Evolutionary conservation across 2,329 filamentous ascomycete species (phyloP).

Genomic region (Ceratocystis smalleyi): DNA sequence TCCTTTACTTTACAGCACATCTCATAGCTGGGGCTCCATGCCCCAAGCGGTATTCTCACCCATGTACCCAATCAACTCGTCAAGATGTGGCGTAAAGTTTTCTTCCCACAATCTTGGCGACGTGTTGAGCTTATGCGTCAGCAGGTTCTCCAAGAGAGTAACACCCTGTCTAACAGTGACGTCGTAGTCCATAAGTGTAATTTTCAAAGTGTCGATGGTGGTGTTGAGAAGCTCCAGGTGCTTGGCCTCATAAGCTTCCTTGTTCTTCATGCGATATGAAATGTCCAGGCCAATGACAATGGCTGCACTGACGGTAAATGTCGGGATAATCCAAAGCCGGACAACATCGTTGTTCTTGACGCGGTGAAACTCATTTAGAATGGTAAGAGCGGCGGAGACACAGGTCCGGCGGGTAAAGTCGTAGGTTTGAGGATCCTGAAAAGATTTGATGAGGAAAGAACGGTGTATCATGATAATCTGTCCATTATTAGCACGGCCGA

Average conservation of each 20-base stretch:
- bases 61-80: background rate
- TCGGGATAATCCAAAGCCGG: constrained; percentile 16
- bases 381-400: constrained; percentile 12
- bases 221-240: constrained; percentile 10
- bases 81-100: background rate
- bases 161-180: constrained; percentile 8
- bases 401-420: constrained; percentile 13
- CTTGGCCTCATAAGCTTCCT: constrained; percentile 3
- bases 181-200: constrained; percentile 4
- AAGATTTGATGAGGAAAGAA: constrained; percentile 16
- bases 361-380: constrained; percentile 14
- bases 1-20: background rate
- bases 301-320: constrained; percentile 14
- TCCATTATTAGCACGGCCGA: background rate
- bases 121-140: background rate
- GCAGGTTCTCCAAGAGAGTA: background rate
- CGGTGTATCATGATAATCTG: constrained; percentile 16
- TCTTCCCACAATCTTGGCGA: background rate
- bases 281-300: constrained; percentile 16
- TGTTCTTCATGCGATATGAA: constrained; percentile 11
- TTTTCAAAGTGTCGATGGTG: constrained; percentile 3
- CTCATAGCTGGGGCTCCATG: background rate
- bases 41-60: background rate
- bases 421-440: constrained; percentile 13
- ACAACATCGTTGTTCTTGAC: constrained; percentile 13